These are phyloP conservation scores for Quercus ilex DNA, from an alignment of 306 rosid species.

Conservation along the genomic window DNA sequence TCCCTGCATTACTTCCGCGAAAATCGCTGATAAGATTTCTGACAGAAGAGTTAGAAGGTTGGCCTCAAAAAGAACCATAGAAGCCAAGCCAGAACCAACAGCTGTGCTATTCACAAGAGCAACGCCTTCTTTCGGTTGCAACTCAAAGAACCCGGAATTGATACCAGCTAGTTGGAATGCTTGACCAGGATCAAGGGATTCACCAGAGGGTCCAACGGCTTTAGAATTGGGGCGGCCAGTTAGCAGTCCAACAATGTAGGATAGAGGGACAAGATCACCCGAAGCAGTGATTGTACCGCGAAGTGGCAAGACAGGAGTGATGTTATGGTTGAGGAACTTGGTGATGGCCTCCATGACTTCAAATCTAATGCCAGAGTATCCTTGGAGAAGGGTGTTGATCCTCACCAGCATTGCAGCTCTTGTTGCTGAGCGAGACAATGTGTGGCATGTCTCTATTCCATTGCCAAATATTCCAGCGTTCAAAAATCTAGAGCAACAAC, in stretches of 20 bases:
- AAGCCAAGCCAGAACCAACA: constrained; percentile 87
- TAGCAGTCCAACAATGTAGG: constrained; percentile 81
- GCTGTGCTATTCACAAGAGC: constrained; percentile 95
- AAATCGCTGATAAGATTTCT: constrained; percentile 70
- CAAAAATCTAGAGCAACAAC: constrained; percentile 53
- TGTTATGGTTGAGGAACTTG: constrained; percentile 60
- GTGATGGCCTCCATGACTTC: constrained; percentile 81
- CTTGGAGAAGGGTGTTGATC: constrained; percentile 90
- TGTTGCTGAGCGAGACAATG: constrained; percentile 67
- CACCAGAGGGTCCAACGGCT: constrained; percentile 64
- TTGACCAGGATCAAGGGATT: constrained; percentile 48
- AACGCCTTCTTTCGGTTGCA: constrained; percentile 92
- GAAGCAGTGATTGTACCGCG: constrained; percentile 86
- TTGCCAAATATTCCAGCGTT: constrained; percentile 87
- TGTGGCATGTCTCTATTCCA: constrained; percentile 62
- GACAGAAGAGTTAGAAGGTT: constrained; percentile 61
- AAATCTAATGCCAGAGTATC: constrained; percentile 87
- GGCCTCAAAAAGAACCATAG: constrained; percentile 79
- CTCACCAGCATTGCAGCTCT: constrained; percentile 89
- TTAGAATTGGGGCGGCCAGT: constrained; percentile 79
- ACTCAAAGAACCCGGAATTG: constrained; percentile 63
- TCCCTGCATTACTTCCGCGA: constrained; percentile 87
- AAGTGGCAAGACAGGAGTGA: constrained; percentile 79
- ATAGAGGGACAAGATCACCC: constrained; percentile 85
- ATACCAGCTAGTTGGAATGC: constrained; percentile 60